Conservation (phyloP, 768 basidiomycete species). For the Plicaturopsis crispa region DNA sequence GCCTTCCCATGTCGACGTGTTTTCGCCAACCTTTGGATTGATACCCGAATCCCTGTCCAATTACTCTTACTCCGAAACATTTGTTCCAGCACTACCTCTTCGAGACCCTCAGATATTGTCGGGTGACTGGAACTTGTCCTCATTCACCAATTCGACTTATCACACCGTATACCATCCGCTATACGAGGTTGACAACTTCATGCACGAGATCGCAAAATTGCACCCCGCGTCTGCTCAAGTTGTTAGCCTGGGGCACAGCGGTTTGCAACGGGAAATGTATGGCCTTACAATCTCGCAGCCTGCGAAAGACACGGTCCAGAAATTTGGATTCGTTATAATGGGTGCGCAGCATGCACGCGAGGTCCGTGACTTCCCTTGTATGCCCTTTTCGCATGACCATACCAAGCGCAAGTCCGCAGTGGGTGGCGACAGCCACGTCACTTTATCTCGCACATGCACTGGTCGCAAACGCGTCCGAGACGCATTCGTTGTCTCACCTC, state of each 20-base stretch:
- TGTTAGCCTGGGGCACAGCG: slow-evolving; percentile 46
- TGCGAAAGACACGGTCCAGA: slow-evolving; percentile 17
- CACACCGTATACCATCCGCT: slow-evolving; percentile 49
- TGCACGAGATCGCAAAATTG: slow-evolving; percentile 34
- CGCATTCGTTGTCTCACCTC: slow-evolving; percentile 38
- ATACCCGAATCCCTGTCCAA: too few relatives aligned
- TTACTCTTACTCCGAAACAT: too few relatives aligned
- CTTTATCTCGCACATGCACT: slow-evolving; percentile 71
- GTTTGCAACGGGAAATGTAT: slow-evolving; percentile 51
- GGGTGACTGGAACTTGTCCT: slow-evolving; percentile 16
- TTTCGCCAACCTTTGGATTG: too few relatives aligned
- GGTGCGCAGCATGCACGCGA: slow-evolving; percentile 75
- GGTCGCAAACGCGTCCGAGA: slow-evolving; percentile 39
- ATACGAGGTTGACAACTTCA: slow-evolving; percentile 43
- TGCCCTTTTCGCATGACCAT: slow-evolving; percentile 7
- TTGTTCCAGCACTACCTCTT: background rate
- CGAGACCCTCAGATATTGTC: too few relatives aligned
- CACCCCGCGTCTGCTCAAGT: slow-evolving; percentile 41
- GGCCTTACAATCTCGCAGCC: slow-evolving; percentile 40
- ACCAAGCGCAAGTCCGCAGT: slow-evolving; percentile 42
- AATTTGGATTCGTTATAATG: slow-evolving; percentile 57
- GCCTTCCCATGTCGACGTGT: slow-evolving; percentile 41
- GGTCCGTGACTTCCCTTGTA: slow-evolving; percentile 29
- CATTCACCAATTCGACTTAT: slow-evolving; percentile 24
- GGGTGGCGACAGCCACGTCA: slow-evolving; percentile 72